phyloP scores from a whole-genome alignment of 192 early-diverging fungal genomes.

The Coemansia sp. region DNA sequence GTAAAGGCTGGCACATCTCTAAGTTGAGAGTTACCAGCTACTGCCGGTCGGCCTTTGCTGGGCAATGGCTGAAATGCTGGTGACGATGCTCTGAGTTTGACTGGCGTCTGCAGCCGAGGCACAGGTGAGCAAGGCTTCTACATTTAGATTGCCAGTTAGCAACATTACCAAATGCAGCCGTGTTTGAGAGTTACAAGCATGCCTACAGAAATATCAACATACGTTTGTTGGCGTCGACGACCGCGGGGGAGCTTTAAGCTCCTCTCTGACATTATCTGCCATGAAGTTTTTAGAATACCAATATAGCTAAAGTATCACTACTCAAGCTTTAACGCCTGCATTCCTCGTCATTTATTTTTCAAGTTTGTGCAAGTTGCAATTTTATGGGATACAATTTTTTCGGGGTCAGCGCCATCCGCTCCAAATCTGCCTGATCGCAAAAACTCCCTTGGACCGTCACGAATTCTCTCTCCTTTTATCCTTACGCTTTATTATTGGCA shows the following conservation, averaged over 20 bases:
- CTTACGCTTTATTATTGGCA: not conserved
- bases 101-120: constrained; percentile 9
- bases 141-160: not conserved
- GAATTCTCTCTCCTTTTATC: not conserved
- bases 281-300: not conserved
- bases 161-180: not conserved
- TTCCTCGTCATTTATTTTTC: not conserved
- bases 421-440: not conserved
- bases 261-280: not conserved
- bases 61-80: constrained; percentile 44
- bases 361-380: not conserved
- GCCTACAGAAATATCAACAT: not conserved
- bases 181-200: not conserved
- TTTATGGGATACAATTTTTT: not conserved
- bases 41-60: constrained; percentile 9
- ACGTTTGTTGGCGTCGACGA: constrained; percentile 3
- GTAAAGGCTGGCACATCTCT: constrained; percentile 38
- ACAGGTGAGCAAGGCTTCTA: constrained; percentile 14
- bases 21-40: constrained; percentile 4
- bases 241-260: not conserved
- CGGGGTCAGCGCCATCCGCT: constrained; percentile 7
- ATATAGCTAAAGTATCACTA: no score
- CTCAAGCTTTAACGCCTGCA: no score
- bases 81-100: constrained; percentile 44
- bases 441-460: not conserved